Conservation (phyloP, 1,284 basidiomycete species). For the Coniferiporia weirii region DNA sequence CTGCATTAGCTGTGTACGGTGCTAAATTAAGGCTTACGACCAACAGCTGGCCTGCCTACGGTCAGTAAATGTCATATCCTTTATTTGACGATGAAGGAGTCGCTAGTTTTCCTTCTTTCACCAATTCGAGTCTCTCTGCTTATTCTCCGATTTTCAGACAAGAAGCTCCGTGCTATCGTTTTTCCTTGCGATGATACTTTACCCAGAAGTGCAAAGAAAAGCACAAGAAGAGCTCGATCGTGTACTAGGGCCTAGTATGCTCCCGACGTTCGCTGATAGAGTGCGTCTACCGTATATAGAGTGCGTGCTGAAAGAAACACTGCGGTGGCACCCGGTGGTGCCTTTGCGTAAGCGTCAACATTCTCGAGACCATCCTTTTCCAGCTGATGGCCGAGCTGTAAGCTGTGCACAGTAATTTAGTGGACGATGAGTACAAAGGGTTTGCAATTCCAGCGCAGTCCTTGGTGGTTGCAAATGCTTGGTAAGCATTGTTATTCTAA, state of each 20-base stretch:
- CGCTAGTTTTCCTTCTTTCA: too few relatives aligned
- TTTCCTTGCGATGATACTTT: conserved; percentile 34
- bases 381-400: neutral
- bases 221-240: conserved; percentile 38
- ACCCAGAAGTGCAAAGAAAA: conserved; percentile 34
- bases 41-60: conserved; percentile 1
- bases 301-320: conserved; percentile 38
- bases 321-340: conserved; percentile 33
- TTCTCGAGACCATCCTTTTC: neutral
- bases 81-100: too few relatives aligned
- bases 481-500: neutral
- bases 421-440: conserved; percentile 9
- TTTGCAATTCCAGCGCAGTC: conserved; percentile 1
- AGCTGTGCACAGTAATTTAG: neutral
- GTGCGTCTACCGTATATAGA: conserved; percentile 34
- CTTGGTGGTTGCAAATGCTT: neutral
- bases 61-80: neutral
- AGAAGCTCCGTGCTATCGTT: conserved; percentile 44
- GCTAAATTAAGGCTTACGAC: too few relatives aligned
- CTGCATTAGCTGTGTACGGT: conserved; percentile 19
- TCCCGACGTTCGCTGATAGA: conserved; percentile 37
- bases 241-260: conserved; percentile 33
- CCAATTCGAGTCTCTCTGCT: too few relatives aligned
- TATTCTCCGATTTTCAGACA: conserved; percentile 29
- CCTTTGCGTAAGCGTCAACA: conserved; percentile 23